phyloP scores from a whole-genome alignment of 306 rosid species.

The Purshia tridentata region DNA sequence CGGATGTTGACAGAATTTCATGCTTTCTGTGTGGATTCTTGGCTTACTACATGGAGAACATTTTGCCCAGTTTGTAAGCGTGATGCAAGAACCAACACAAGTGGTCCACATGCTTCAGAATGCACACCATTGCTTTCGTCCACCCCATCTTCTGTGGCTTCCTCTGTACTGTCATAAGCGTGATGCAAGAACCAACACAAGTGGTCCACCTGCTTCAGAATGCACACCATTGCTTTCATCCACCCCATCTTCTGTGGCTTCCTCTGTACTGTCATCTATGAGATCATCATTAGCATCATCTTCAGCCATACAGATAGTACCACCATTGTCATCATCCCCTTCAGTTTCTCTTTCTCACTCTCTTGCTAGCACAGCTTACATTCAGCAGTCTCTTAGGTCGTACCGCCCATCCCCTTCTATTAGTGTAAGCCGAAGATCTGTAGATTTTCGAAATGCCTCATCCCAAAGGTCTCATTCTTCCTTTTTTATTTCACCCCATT shows the following conservation, averaged over 20 bases:
- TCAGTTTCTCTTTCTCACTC: constrained; percentile 66
- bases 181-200: constrained; percentile 74
- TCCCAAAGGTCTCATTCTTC: constrained; percentile 88
- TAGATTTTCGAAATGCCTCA: constrained; percentile 73
- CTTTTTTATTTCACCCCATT: constrained; percentile 62
- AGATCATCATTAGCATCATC: constrained; percentile 82
- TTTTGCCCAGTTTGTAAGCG: constrained; percentile 99
- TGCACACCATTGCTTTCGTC: constrained; percentile 89
- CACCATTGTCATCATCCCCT: constrained; percentile 38
- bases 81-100: constrained; percentile 75
- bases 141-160: constrained; percentile 52
- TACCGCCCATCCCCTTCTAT: constrained; percentile 60
- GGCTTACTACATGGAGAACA: constrained; percentile 99
- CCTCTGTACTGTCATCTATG: constrained; percentile 64
- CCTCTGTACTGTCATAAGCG: constrained; percentile 69
- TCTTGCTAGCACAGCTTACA: constrained; percentile 59
- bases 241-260: constrained; percentile 52
- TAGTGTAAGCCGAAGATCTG: constrained; percentile 66
- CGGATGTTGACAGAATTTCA: constrained; percentile 63
- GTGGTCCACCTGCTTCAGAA: constrained; percentile 84
- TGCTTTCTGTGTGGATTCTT: constrained; percentile 88
- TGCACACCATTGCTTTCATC: constrained; percentile 89
- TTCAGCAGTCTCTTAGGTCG: constrained; percentile 73
- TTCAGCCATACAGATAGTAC: constrained; percentile 71
- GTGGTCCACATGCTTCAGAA: constrained; percentile 84